Base-by-base conservation (phyloP, 306 rosid genomes). In the Cucurbita moschata region DNA sequence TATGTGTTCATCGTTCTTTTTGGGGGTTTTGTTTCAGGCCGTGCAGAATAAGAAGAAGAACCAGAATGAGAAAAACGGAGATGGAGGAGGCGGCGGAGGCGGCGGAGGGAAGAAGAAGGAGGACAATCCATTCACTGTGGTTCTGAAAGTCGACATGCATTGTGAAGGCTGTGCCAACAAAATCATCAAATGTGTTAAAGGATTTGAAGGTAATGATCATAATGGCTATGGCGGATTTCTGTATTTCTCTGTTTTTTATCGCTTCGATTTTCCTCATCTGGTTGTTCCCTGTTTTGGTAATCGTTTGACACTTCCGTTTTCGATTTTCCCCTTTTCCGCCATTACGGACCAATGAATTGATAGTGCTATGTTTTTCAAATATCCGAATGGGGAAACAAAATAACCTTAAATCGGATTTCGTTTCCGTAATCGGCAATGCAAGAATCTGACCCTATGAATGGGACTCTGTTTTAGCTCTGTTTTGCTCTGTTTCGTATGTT, bases 121-220 rank as follows among this genome's bases (percentile, higher is more conserved):
- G 0, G 74, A 80, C 8, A 72, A 18, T 42, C 77, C 84, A 0
- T 60, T 53, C 50, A 74, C 88, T 0, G 44, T 85, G 7, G 84
- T 92, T 1, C 72, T 87, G 71, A 89, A 87, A 47, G 52, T 88
- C 7, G 91, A 85, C 72, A 83, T 89, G 85, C 92, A 89, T 72
- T 90, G 92, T 39, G 88, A 85, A 1, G 96, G 96, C 16, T 92
- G 98, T 49, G 80, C 90, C 26, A 44, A 84, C 46, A 89, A 84
- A 72, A 85, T 89, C 80, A 26, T 57, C 71, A 75, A 75, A 70
- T 66, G 67, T 42, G 75, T 84, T 38, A 72, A 57, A 16, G 50
- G 71, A 1, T 83, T 86, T 49, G 13, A 82, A 78, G 96, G 96
- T 81, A 54, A 62, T 39, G 23, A 30, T 13, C 2, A 14, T 6